A percentile compares a stretch with the other conserved stretches of the same genome.
Evolutionary conservation across 1,284 basidiomycete species (phyloP).

Genomic region (Tremellales sp.): DNA sequence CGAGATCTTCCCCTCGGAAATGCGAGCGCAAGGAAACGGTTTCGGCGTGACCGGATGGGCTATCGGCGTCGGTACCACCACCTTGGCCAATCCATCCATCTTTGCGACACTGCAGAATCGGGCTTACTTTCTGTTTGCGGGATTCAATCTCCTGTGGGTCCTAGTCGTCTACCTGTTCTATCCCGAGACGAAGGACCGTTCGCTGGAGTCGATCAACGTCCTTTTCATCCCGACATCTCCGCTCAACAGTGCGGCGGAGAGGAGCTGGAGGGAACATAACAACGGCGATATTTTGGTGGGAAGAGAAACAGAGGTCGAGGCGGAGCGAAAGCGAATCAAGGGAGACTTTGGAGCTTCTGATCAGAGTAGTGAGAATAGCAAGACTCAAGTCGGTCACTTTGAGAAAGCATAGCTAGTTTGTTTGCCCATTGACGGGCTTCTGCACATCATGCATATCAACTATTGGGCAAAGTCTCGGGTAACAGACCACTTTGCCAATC

Average conservation of each 20-base stretch:
- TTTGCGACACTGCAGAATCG: conserved; percentile 27
- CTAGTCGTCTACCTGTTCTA: conserved; percentile 40
- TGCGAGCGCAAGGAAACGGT: conserved; percentile 36
- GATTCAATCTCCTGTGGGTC: conserved; percentile 40
- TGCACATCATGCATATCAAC: too few species aligned
- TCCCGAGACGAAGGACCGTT: conserved; percentile 42
- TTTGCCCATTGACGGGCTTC: too few species aligned
- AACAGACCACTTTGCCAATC: too few species aligned
- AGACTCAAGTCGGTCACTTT: too few species aligned
- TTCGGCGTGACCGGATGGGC: conserved; percentile 46
- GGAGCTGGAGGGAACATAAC: conserved; percentile 13
- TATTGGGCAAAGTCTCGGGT: too few species aligned
- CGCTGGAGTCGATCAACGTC: conserved; percentile 39
- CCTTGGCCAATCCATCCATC: conserved; percentile 40
- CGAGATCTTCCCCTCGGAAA: conserved; percentile 47
- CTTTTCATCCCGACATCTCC: conserved; percentile 21
- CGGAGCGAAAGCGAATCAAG: neutral
- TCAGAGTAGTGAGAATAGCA: too few species aligned
- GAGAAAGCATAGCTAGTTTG: too few species aligned
- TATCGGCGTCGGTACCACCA: conserved; percentile 32
- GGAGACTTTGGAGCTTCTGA: too few species aligned
- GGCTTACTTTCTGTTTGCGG: conserved; percentile 42
- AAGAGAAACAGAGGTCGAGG: neutral
- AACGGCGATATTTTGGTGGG: conserved; percentile 14
- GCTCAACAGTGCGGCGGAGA: conserved; percentile 18